phyloP scores from a whole-genome alignment of 23 red algal species.

The Gracilaria vermiculophylla region DNA sequence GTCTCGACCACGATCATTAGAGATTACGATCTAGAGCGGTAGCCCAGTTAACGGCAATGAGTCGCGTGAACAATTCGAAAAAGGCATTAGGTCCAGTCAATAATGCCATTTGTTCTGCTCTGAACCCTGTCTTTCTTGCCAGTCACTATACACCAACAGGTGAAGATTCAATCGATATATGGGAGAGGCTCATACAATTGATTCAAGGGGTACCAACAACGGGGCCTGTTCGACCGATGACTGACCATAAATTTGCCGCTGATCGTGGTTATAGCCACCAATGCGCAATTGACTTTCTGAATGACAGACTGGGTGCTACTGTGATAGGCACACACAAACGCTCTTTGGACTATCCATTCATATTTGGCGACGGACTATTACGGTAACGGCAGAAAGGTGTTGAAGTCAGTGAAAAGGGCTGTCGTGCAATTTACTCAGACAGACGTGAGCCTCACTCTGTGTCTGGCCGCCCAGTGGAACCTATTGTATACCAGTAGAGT shows the following conservation, averaged over 20 bases:
- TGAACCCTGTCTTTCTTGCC: background rate
- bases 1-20: conserved; percentile 32
- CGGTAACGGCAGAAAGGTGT: background rate
- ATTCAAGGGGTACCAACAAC: conserved; percentile 25
- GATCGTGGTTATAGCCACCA: conserved; percentile 15
- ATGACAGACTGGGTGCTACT: conserved; percentile 1
- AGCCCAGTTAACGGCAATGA: background rate
- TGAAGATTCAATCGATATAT: conserved; percentile 7
- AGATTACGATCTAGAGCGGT: background rate
- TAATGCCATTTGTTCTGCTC: conserved; percentile 21
- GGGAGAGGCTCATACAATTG: background rate
- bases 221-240: background rate
- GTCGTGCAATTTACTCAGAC: background rate
- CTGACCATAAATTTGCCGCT: background rate
- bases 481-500: background rate
- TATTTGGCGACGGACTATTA: background rate
- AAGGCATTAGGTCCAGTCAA: conserved; percentile 26
- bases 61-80: conserved; percentile 3
- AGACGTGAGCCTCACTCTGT: background rate
- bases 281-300: background rate
- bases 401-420: background rate
- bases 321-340: background rate
- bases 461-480: background rate
- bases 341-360: background rate
- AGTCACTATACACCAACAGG: conserved; percentile 12